A percentile compares a stretch with the other conserved stretches of the same genome.
phyloP scores from a whole-genome alignment of 805 yeast genomes.

The Cyberlindnera sargentensis region DNA sequence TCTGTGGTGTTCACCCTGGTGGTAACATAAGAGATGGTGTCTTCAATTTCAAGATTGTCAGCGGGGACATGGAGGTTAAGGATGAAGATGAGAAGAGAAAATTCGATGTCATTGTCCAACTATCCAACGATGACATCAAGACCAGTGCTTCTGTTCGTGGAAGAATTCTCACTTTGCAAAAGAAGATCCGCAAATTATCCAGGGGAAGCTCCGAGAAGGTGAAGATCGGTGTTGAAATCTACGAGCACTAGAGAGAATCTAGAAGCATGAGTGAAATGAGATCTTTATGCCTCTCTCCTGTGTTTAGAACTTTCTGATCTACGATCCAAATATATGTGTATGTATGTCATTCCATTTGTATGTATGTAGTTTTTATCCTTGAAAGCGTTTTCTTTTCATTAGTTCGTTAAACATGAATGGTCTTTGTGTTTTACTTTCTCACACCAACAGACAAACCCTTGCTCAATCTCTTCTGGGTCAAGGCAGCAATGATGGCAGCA shows the following conservation, averaged over 20 bases:
- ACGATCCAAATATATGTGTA: too few species aligned
- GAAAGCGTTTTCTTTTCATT: not conserved
- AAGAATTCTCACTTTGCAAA: slow-evolving; percentile 52
- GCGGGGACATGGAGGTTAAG: slow-evolving; percentile 25
- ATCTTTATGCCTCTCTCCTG: too few species aligned
- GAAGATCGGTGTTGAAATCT: slow-evolving; percentile 41
- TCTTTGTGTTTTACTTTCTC: slow-evolving; percentile 3
- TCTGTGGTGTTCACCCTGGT: slow-evolving; percentile 78
- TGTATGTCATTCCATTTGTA: too few species aligned
- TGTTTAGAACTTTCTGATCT: too few species aligned
- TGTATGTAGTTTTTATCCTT: too few species aligned
- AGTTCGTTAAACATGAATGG: not conserved
- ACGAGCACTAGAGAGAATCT: slow-evolving; percentile 18
- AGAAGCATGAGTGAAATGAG: not conserved
- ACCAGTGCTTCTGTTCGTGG: slow-evolving; percentile 53
- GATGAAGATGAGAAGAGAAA: slow-evolving; percentile 28
- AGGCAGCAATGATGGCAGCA: slow-evolving; percentile 96
- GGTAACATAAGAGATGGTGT: slow-evolving; percentile 64
- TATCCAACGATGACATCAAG: slow-evolving; percentile 47
- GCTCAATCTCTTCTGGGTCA: slow-evolving; percentile 73
- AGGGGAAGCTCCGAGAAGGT: slow-evolving; percentile 44
- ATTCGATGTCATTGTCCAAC: slow-evolving; percentile 34
- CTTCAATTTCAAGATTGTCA: slow-evolving; percentile 35
- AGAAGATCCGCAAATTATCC: slow-evolving; percentile 51
- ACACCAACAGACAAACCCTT: slow-evolving; percentile 66